Evolutionary conservation across 768 basidiomycete species (phyloP), one percentile per base, ranked within the genome.

Genomic region (Leucosporidium yakuticum): DNA sequence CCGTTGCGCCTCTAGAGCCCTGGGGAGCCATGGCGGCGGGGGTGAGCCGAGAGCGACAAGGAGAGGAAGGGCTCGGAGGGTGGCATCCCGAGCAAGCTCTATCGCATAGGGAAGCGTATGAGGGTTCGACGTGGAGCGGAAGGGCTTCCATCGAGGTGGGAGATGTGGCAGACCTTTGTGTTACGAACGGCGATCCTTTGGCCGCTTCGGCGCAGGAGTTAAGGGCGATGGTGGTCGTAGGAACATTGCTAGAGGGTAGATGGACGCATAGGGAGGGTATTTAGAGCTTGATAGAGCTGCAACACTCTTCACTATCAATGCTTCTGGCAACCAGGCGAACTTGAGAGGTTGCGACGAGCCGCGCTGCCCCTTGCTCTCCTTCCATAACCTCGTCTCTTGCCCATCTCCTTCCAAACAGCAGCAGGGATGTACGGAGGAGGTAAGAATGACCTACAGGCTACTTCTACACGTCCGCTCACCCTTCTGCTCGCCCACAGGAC

Each of bases 51-150:
- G 68, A 29, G 7, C 59, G 62, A 48, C 69, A 58, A 36, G 69
- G 67, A 29, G 74, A 67, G 23, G 63, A 65, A 23, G n/a, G 49
- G 12, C 56, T 60, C 20, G 48, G 47, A 27, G 59, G 63, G 0
- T 76, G 74, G 69, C 70, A 74, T 53, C 71, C 70, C 3, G 76
- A 76, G 58, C 74, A 77, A 50, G 68, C 67, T 27, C 61, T 77
- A 64, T 60, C 73, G 27, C 53, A 66, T 47, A 49, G 64, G 48
- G 70, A 65, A 4, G 76, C 76, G 11, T 77, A 67, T 62, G 36
- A 20, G 17, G 69, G 66, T 14, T 75, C 73, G 14, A 77, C 76
- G 0, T 72, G 66, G 69, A 74, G 72, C 31, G 73, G 74, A 19
- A 64, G 69, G 34, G 20, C 61, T 8, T 20, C 34, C 0, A 36